phyloP scores from a whole-genome alignment of 2,329 filamentous ascomycete species.

The Penicillium sp. region DNA sequence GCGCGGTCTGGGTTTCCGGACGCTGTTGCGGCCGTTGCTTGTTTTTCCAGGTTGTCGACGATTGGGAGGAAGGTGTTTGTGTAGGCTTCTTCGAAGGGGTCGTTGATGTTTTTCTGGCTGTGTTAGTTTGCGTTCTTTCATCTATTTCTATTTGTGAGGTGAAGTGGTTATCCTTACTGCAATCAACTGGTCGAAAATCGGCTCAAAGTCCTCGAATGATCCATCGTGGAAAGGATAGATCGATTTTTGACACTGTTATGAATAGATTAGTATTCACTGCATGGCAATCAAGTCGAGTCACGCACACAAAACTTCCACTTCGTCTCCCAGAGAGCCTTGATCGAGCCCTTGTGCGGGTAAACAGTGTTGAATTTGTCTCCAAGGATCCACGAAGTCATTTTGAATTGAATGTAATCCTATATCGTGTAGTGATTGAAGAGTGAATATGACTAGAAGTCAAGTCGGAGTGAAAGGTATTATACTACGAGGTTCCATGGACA shows the following conservation, averaged over 20 bases:
- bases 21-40: slow-evolving; percentile 49
- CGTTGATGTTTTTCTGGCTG: slow-evolving; percentile 52
- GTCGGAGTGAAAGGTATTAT: no score
- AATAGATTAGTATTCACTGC: no score
- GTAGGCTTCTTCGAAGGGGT: slow-evolving; percentile 60
- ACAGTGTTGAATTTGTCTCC: slow-evolving; percentile 46
- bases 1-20: slow-evolving; percentile 50
- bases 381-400: slow-evolving; percentile 32
- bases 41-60: slow-evolving; percentile 51
- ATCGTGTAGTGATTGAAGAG: no score
- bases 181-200: slow-evolving; percentile 60
- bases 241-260: slow-evolving; percentile 52
- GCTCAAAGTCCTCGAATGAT: slow-evolving; percentile 60
- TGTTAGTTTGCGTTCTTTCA: neutral
- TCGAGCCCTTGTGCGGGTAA: slow-evolving; percentile 54
- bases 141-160: neutral
- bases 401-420: no score
- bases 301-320: slow-evolving; percentile 64
- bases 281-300: neutral
- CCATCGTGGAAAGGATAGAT: slow-evolving; percentile 73
- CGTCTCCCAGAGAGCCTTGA: slow-evolving; percentile 64
- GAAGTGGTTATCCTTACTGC: slow-evolving; percentile 35
- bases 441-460: no score
- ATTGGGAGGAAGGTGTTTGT: slow-evolving; percentile 57
- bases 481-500: no score